Base-by-base conservation (phyloP, 768 basidiomycete species). In the Chiua virens region DNA sequence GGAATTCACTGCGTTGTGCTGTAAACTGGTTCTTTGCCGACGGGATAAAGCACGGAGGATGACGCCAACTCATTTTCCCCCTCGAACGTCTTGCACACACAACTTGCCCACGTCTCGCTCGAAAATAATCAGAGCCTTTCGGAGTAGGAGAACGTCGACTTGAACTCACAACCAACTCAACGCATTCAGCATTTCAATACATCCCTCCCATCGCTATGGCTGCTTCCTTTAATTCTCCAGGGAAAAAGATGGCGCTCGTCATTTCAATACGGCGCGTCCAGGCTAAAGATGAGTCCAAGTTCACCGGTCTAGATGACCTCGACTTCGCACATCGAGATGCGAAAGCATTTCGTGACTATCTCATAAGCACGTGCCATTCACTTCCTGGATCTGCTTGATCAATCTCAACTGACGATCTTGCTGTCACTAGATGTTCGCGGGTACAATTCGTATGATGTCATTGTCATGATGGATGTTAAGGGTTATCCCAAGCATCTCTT, bases 381-480 rank as follows among this genome's bases (percentile, higher is more conserved):
- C 2, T 20, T 3, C 5, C 14, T 37, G 28, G 9, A 30, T 44
- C 18, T 30, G 11, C 36, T 40, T 42, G 32, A 43, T 47, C 23
- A 13, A 39, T 50, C 50, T 44, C 34, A 53, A 30, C 28, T 30
- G 28, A 30, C 9, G 9, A 30, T 30, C 28, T 11, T 21, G 18
- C 36, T 39, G 10, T 30, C 28, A 10, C 27, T 17, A 78, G 76
- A 64, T 1, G 50, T 45, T 20, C 78, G 74, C 45, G 65, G 57
- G 2, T 82, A 82, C 54, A 42, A 63, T 1, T 39, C 55, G 0
- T 61, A 71, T 14, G 68, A 81, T 46, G 72, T 82, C 30, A 71
- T 65, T 0, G 55, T 76, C 0, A 71, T 84, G 44, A 65, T 76
- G 9, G 81, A 84, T 50, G 56, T 65, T 8, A 23, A 21, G 8